Evolutionary conservation across 1,284 basidiomycete genomes (phyloP), one percentile per base, ranked within the genome.

Genomic region (Rhizopogon parksii): DNA sequence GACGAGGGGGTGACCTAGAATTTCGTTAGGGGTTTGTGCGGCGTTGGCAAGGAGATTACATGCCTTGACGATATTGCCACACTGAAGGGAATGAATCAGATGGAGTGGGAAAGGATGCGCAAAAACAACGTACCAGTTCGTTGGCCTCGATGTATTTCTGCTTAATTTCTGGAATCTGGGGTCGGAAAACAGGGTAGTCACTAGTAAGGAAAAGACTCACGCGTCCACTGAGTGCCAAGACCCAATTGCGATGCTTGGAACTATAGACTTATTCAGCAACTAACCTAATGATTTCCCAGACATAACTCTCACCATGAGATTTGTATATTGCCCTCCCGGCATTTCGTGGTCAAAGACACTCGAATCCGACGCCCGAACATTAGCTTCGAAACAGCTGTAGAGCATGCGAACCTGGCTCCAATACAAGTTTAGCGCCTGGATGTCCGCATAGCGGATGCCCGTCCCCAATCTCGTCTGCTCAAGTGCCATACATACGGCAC

Each of bases 291-390:
- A 42, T 32, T 53, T 43, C 27, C 21, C 48, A 34, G 17, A 34
- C 17, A 19, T 30, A 9, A 30, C 37, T 58, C 79, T 46, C 61
- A 90, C 88, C 88, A 91, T 91, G 59, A 95, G 72, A 74, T 95
- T 95, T 51, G 92, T 95, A 73, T 95, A 95, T 69, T 95, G 92
- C 46, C 95, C 95, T 69, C 96, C 96, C 49, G 96, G 96, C 96
- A 99, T 99, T 75, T 99, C 95, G 74, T 99, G 96, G 67, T 95
- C 95, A 67, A 98, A 99, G 55, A 98, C 95, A 72, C 91, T 94
- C 40, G 91, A 95, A 69, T 95, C 92, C 40, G 93, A 95, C 24
- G 95, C 91, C 56, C 94, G 85, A 62, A 99, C 95, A 65, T 98
- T 98, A 57, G 95, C 96, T 72, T 99, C 96, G 77, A 99, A 99